These are phyloP conservation scores for Blastobotrys peoriensis DNA, from an alignment of 805 yeast genomes.

Conservation along the genomic window DNA sequence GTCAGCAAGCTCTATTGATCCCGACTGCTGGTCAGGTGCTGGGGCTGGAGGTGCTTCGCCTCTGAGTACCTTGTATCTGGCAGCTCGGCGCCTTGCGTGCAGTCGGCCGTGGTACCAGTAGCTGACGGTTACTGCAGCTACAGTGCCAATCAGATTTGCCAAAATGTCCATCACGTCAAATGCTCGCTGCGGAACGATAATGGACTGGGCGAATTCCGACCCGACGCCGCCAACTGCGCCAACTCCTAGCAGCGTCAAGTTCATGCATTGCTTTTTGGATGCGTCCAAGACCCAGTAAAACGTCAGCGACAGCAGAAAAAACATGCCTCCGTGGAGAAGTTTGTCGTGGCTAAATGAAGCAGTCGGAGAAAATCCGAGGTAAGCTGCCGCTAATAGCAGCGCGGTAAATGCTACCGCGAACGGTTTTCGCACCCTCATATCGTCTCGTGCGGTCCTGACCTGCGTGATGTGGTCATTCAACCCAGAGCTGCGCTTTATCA, in stretches of 20 bases:
- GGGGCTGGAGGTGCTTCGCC: constrained; percentile 10
- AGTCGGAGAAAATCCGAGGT: constrained; percentile 26
- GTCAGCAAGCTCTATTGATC: neutral
- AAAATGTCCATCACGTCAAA: constrained; percentile 34
- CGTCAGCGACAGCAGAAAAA: constrained; percentile 32
- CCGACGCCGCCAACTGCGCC: constrained; percentile 33
- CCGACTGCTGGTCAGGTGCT: neutral
- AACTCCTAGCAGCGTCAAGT: constrained; percentile 31
- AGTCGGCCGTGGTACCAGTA: constrained; percentile 32
- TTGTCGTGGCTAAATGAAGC: constrained; percentile 35
- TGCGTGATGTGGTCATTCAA: too few species aligned
- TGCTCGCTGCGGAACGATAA: constrained; percentile 23
- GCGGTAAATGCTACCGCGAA: constrained; percentile 19
- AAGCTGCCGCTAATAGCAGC: constrained; percentile 16
- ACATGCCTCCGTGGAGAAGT: constrained; percentile 31
- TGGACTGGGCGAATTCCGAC: constrained; percentile 33
- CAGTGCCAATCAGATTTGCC: constrained; percentile 33
- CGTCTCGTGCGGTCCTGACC: too few species aligned
- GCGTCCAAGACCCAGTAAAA: constrained; percentile 40
- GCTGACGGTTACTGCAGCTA: constrained; percentile 27
- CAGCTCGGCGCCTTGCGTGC: constrained; percentile 25
- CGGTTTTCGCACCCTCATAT: constrained; percentile 21
- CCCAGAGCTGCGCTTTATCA: too few species aligned
- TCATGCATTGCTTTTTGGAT: constrained; percentile 31
- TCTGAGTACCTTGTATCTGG: constrained; percentile 27